phyloP scores from a whole-genome alignment of 805 yeast species.

The Candida succiphila region DNA sequence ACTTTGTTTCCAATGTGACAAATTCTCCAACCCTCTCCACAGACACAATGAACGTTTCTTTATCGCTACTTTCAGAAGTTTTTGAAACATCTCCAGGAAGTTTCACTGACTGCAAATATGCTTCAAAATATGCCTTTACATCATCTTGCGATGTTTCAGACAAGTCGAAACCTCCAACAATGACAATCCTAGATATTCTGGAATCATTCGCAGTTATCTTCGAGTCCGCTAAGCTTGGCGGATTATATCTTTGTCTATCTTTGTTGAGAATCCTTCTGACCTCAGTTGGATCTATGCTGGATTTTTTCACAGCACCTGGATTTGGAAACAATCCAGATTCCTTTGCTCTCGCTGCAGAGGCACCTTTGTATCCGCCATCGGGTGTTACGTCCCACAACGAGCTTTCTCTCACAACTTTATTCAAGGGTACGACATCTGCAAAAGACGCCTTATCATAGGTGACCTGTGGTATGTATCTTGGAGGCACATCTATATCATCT shows the following conservation, averaged over 20 bases:
- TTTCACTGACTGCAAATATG: conserved; percentile 33
- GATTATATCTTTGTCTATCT: conserved; percentile 5
- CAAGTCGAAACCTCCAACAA: conserved; percentile 9
- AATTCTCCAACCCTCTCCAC: neutral
- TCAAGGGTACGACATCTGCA: conserved; percentile 33
- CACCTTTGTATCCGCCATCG: conserved; percentile 50
- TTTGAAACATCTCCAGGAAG: conserved; percentile 23
- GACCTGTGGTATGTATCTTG: conserved; percentile 10
- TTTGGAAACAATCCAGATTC: conserved; percentile 68
- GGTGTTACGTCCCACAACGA: conserved; percentile 69
- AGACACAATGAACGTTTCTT: neutral
- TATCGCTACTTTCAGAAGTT: neutral
- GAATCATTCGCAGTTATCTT: conserved; percentile 18
- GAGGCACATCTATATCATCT: conserved; percentile 7
- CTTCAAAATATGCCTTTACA: conserved; percentile 34
- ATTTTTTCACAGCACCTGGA: conserved; percentile 44
- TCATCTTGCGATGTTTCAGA: conserved; percentile 15
- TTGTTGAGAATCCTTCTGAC: conserved; percentile 12
- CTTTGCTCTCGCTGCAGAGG: conserved; percentile 70
- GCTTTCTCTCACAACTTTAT: conserved; percentile 36
- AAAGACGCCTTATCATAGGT: conserved; percentile 17
- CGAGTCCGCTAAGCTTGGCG: conserved; percentile 11
- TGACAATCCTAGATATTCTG: conserved; percentile 12
- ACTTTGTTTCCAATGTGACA: neutral
- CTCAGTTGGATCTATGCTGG: conserved; percentile 28